Percentiles rank a stretch among this genome's conserved stretches.
phyloP scores from a whole-genome alignment of 1,284 basidiomycete species.

The Xanthoconium separans region DNA sequence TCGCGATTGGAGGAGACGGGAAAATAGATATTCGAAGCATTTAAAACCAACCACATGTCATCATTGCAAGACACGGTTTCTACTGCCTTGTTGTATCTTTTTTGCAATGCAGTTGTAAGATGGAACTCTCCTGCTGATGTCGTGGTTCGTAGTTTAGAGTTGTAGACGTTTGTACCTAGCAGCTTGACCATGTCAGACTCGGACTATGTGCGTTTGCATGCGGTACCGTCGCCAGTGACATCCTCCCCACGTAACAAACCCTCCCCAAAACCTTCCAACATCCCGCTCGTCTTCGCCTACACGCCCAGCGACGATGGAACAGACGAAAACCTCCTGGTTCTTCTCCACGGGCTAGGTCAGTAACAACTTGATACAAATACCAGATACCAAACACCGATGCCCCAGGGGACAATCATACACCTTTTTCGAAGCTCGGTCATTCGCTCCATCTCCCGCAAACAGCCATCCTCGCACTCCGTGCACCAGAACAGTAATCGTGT shows the following conservation, averaged over 20 bases:
- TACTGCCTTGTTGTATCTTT: too few species aligned
- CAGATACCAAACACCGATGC: neutral
- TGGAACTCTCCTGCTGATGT: neutral
- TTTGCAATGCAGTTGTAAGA: neutral
- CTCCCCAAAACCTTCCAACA: slow-evolving; percentile 43
- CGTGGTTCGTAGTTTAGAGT: too few species aligned
- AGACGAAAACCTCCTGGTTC: slow-evolving; percentile 83
- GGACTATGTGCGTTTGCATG: slow-evolving; percentile 20
- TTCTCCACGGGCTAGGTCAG: slow-evolving; percentile 86
- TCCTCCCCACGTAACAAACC: slow-evolving; percentile 46
- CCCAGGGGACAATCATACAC: slow-evolving; percentile 77
- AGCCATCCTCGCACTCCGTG: slow-evolving; percentile 77
- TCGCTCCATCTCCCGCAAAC: slow-evolving; percentile 85
- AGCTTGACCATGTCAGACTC: neutral
- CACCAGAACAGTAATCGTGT: slow-evolving; percentile 53
- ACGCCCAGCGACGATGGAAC: slow-evolving; percentile 72
- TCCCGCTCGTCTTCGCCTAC: slow-evolving; percentile 64
- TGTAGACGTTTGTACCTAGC: too few species aligned
- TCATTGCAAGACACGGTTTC: too few species aligned
- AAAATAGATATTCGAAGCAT: neutral
- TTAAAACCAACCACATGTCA: too few species aligned
- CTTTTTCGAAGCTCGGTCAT: slow-evolving; percentile 74
- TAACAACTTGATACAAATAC: neutral
- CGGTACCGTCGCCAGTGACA: slow-evolving; percentile 5
- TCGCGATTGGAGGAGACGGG: slow-evolving; percentile 7